These are phyloP conservation scores for Neonectria ditissima DNA, from an alignment of 2,329 filamentous ascomycete species.

Conservation along the genomic window DNA sequence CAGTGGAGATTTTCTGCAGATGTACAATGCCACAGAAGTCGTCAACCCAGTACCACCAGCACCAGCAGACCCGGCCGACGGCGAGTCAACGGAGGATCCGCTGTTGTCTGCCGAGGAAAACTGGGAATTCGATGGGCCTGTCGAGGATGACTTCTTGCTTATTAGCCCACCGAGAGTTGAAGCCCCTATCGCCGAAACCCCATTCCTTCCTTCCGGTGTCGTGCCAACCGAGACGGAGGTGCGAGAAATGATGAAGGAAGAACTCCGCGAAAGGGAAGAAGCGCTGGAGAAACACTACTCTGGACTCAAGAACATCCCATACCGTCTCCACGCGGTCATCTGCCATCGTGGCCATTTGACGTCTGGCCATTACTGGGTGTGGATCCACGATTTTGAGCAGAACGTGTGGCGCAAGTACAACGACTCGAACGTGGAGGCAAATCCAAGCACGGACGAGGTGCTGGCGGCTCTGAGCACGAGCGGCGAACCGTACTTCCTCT, in stretches of 20 bases:
- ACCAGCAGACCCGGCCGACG: slow-evolving; percentile 1
- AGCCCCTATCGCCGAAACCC: background rate
- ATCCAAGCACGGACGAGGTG: slow-evolving; percentile 74
- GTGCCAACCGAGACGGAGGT: slow-evolving; percentile 45
- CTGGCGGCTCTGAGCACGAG: slow-evolving; percentile 73
- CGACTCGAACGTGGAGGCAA: slow-evolving; percentile 81
- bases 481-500: slow-evolving; percentile 85
- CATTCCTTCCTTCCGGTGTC: slow-evolving; percentile 30
- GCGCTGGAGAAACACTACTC: slow-evolving; percentile 50
- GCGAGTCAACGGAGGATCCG: slow-evolving; percentile 13
- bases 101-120: slow-evolving; percentile 40
- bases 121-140: slow-evolving; percentile 55
- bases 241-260: slow-evolving; percentile 59
- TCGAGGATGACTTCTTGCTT: slow-evolving; percentile 52
- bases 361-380: slow-evolving; percentile 96
- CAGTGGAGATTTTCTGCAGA: slow-evolving; percentile 46
- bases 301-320: slow-evolving; percentile 74
- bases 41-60: background rate
- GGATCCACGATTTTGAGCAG: slow-evolving; percentile 89
- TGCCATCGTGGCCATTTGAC: slow-evolving; percentile 82
- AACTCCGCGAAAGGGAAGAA: slow-evolving; percentile 50
- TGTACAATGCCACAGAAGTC: slow-evolving; percentile 27
- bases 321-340: slow-evolving; percentile 90
- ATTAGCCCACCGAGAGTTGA: slow-evolving; percentile 36
- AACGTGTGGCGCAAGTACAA: slow-evolving; percentile 95